Evolutionary conservation across 495 filamentous ascomycete genomes (phyloP), one percentile per base, ranked within the genome.

Genomic region (Filosporella fistucella): DNA sequence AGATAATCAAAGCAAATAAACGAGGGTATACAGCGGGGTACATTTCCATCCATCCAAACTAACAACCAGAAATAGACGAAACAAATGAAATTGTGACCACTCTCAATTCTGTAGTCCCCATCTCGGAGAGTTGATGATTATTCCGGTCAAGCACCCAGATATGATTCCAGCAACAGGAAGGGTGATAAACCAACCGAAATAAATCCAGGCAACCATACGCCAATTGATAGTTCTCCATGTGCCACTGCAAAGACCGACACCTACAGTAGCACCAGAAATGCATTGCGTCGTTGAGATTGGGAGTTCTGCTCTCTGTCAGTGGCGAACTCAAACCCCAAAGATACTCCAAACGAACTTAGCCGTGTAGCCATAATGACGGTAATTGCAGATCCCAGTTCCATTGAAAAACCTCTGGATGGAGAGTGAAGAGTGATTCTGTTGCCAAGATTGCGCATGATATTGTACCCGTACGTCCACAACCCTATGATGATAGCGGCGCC

Each of bases 381-480:
- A 49, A 84, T 70, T 21, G 80, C 82, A 1, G 78, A 75, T 13
- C 83, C 84, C 3, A 87, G 69, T 59, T 86, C 83, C 63, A 82
- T 80, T 18, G 74, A 74, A 59, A 83, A 86, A 18, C 82, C 84
- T 51, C 81, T 76, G 7, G 79, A 81, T 4, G 82, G 83, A 13
- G 77, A 81, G 64, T 82, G 76, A 41, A 84, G 74, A 0, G 82
- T 86, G 56, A 87, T 74, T 45, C 76, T 69, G 63, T 86, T 86
- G 10, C 82, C 84, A 35, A 86, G 66, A 46, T 81, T 76, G 35
- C 72, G 67, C 66, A 88, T 83, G 61, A 88, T 83, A 49, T 85
- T 71, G 67, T 79, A 86, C 17, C 83, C 84, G 56, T 80, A 88
- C 55, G 81, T 80, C 80, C 82, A 86, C 53, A 85, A 68, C 3